These are phyloP conservation scores for Trypanosoma brucei DNA, from an alignment of 208 protist genomes.

Conservation along the genomic window DNA sequence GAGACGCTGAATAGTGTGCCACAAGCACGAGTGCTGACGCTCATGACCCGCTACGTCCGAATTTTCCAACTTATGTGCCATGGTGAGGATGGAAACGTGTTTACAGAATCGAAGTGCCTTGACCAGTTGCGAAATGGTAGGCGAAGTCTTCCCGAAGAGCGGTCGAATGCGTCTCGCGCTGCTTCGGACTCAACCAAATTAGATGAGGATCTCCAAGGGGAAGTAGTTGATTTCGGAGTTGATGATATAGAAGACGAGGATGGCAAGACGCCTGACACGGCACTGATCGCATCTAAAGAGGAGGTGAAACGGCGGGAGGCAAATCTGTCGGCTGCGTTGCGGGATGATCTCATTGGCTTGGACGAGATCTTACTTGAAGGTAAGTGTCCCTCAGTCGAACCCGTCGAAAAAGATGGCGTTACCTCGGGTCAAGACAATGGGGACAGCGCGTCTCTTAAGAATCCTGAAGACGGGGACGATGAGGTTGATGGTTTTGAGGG, in stretches of 20 bases:
- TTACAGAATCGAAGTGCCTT: conserved; percentile 25
- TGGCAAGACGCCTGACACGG: background rate
- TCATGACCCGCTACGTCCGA: conserved; percentile 46
- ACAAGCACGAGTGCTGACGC: conserved; percentile 33
- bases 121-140: background rate
- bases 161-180: background rate
- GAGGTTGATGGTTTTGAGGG: too few relatives aligned
- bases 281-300: background rate
- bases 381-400: background rate
- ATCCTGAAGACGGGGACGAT: background rate
- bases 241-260: background rate
- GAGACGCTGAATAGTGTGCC: conserved; percentile 50
- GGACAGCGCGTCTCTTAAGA: background rate
- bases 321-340: conserved; percentile 12
- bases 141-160: too few relatives aligned
- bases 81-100: conserved; percentile 47
- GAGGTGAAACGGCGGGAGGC: conserved; percentile 12
- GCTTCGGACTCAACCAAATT: background rate
- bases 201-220: too few relatives aligned
- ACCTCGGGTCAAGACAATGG: conserved; percentile 1
- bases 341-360: conserved; percentile 35
- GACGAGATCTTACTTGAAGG: conserved; percentile 24
- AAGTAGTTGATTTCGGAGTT: background rate
- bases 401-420: background rate
- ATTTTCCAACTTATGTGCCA: conserved; percentile 78